Percentiles rank a stretch among this genome's conserved stretches.
These are phyloP conservation scores for Metschnikowia drakensbergensis DNA, from an alignment of 805 yeast genomes.

Conservation along the genomic window DNA sequence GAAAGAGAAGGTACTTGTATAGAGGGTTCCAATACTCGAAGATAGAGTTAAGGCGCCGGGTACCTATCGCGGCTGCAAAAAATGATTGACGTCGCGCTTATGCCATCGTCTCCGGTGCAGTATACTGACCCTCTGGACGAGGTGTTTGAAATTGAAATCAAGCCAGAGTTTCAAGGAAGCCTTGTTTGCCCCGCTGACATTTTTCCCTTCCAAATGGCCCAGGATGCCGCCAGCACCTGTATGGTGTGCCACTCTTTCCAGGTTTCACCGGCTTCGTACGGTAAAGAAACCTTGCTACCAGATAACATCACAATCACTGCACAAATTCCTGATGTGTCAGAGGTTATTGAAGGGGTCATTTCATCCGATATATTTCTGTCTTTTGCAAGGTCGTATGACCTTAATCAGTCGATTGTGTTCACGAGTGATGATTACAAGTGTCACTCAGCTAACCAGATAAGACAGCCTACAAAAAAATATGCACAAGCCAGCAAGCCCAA, in stretches of 20 bases:
- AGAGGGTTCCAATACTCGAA: background rate
- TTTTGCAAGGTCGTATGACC: background rate
- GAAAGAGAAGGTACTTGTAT: no score
- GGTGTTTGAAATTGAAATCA: background rate
- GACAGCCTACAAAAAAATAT: background rate
- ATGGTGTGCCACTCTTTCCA: background rate
- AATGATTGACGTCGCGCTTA: background rate
- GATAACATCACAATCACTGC: background rate
- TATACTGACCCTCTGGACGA: background rate
- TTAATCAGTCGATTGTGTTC: background rate
- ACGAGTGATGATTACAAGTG: background rate
- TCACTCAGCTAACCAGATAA: background rate
- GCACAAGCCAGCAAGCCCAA: background rate
- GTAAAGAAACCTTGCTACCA: background rate
- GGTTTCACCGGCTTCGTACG: background rate
- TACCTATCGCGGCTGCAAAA: background rate
- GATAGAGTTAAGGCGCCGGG: background rate
- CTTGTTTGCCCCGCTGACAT: constrained; percentile 2
- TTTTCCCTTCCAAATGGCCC: background rate
- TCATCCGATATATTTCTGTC: background rate
- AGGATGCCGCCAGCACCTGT: background rate
- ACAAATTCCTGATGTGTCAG: background rate
- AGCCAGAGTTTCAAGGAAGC: background rate
- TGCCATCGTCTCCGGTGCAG: constrained; percentile 1
- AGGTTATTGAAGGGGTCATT: background rate